These are phyloP conservation scores for Schizopora paradoxa DNA, from an alignment of 1,284 basidiomycete species.

Conservation along the genomic window DNA sequence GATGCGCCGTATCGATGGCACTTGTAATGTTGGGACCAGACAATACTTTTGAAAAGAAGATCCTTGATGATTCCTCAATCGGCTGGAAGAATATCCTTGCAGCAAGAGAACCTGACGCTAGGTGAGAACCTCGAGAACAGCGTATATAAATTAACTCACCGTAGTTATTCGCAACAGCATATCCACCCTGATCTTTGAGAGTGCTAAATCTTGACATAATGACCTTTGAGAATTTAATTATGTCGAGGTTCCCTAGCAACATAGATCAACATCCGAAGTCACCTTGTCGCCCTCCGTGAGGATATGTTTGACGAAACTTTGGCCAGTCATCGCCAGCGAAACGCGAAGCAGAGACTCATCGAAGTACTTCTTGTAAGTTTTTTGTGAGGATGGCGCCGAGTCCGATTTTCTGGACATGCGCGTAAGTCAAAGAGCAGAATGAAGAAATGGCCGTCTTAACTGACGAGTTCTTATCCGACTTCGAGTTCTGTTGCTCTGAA, in stretches of 20 bases:
- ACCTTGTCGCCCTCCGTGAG: constrained; percentile 91
- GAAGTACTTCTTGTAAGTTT: constrained; percentile 33
- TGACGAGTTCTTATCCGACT: not conserved
- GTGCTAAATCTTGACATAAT: constrained; percentile 80
- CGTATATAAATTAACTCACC: constrained; percentile 43
- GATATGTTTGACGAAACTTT: constrained; percentile 89
- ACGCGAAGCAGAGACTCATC: constrained; percentile 51
- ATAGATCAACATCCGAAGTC: not conserved
- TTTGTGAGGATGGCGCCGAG: constrained; percentile 17
- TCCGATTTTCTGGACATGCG: too few relatives aligned
- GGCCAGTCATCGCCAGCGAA: constrained; percentile 75
- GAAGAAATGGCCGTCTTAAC: too few relatives aligned
- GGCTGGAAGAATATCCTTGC: constrained; percentile 91
- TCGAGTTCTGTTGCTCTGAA: not conserved
- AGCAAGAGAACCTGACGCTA: constrained; percentile 73
- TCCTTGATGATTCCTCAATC: constrained; percentile 82
- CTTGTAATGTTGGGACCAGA: constrained; percentile 20
- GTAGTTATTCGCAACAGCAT: constrained; percentile 92
- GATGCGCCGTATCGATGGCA: constrained; percentile 17
- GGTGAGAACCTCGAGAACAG: constrained; percentile 2
- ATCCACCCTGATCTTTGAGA: constrained; percentile 85
- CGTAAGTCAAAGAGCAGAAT: too few relatives aligned
- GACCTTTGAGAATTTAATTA: constrained; percentile 33
- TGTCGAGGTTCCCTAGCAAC: not conserved
- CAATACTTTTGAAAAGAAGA: constrained; percentile 78